Conservation (phyloP, 345 rosid genomes). For the Melaleuca alternifolia region DNA sequence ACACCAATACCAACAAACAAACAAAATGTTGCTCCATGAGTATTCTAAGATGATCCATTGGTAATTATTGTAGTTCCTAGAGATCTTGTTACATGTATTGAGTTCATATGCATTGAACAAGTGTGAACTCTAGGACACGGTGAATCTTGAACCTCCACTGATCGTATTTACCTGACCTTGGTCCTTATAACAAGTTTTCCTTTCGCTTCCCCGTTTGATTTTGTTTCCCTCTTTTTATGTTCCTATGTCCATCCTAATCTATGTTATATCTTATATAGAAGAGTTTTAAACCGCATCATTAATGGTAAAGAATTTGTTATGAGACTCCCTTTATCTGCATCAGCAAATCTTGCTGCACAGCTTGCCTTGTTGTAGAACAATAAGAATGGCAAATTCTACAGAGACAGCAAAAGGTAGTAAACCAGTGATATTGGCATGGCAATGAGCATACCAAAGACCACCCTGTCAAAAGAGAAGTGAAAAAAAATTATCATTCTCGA, state of each 20-base stretch:
- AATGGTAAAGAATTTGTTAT: neutral
- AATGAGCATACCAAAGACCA: constrained; percentile 68
- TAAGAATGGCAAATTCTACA: constrained; percentile 14
- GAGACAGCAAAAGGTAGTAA: constrained; percentile 59
- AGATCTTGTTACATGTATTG: neutral
- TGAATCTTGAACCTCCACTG: neutral
- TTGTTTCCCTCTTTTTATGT: neutral
- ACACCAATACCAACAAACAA: neutral
- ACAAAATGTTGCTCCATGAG: neutral
- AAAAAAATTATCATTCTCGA: neutral
- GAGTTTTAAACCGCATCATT: neutral
- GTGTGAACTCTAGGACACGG: neutral
- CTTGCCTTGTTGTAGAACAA: neutral
- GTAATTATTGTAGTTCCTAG: neutral
- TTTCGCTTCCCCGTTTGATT: neutral
- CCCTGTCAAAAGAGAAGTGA: constrained; percentile 30
- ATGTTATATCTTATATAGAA: neutral
- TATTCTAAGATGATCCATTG: neutral
- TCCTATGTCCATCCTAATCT: neutral
- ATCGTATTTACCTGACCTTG: neutral
- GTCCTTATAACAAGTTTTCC: neutral
- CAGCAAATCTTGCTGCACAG: neutral
- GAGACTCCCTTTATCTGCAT: neutral
- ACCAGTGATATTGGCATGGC: constrained; percentile 65
- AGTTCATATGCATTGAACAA: neutral